These are phyloP conservation scores for Sphagnum tenellum DNA, from an alignment of 225 moss, liverwort and hornwort species.

Conservation along the genomic window DNA sequence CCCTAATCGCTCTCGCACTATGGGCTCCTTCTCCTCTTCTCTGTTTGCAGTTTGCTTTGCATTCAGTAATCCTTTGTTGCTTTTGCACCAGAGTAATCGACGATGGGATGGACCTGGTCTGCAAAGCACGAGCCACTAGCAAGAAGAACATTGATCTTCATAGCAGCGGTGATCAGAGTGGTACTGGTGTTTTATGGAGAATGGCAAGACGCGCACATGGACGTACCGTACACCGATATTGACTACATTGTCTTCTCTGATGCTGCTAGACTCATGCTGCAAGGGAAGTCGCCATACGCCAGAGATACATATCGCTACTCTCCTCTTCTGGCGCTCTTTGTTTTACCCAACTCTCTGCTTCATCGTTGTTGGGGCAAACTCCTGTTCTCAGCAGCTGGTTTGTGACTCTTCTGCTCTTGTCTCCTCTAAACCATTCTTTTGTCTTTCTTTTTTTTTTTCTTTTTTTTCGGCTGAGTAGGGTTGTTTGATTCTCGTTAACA, in stretches of 20 bases:
- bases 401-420: neutral
- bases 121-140: too few species aligned
- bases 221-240: conserved; percentile 88
- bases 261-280: conserved; percentile 62
- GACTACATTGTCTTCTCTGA: conserved; percentile 96
- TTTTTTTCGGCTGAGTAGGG: neutral
- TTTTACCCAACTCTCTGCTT: conserved; percentile 61
- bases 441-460: neutral
- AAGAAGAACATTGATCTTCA: conserved; percentile 10
- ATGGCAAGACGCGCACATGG: conserved; percentile 85
- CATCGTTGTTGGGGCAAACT: conserved; percentile 96
- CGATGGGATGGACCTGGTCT: too few species aligned
- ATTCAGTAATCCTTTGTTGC: too few species aligned
- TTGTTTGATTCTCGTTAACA: too few species aligned
- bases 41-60: too few species aligned
- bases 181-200: conserved; percentile 70
- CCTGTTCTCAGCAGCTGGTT: conserved; percentile 73
- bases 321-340: conserved; percentile 69
- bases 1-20: too few species aligned
- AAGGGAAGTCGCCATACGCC: conserved; percentile 75
- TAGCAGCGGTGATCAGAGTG: conserved; percentile 54
- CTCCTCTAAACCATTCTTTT: too few species aligned
- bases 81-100: too few species aligned
- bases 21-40: too few species aligned
- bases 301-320: conserved; percentile 86